Conservation (phyloP, 306 rosid genomes). For the Coriaria nepalensis region DNA sequence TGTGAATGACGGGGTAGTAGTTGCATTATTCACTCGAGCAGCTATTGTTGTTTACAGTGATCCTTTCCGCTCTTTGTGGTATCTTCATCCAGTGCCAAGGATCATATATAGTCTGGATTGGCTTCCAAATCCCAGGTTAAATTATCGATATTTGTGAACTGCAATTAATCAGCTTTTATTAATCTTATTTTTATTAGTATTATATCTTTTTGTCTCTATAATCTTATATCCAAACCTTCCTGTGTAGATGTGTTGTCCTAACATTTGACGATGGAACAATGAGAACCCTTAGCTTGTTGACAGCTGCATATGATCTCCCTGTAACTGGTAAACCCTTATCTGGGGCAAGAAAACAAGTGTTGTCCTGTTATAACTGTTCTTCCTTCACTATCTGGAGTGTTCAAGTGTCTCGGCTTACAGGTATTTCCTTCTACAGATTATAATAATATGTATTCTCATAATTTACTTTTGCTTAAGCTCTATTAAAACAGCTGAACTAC, state of each 20-base stretch:
- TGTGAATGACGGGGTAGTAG: too few species aligned
- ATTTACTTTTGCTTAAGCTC: not conserved
- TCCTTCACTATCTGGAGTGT: constrained; percentile 74
- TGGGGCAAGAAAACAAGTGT: constrained; percentile 57
- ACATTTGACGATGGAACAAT: constrained; percentile 88
- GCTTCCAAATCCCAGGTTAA: constrained; percentile 73
- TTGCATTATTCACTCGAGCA: too few species aligned
- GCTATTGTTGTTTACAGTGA: constrained; percentile 53
- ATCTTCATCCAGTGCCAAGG: constrained; percentile 46
- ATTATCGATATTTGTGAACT: constrained; percentile 2
- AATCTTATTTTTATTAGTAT: not conserved
- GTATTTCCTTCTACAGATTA: too few species aligned
- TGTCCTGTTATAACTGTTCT: constrained; percentile 38
- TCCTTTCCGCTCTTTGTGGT: constrained; percentile 84
- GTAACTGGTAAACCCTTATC: constrained; percentile 50
- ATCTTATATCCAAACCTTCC: constrained; percentile 2
- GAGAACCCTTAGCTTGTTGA: constrained; percentile 56
- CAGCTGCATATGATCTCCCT: constrained; percentile 67
- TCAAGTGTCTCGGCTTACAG: constrained; percentile 69
- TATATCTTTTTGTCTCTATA: not conserved
- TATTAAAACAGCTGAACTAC: constrained; percentile 2
- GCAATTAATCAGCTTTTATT: constrained; percentile 1
- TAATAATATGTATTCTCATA: constrained; percentile 10
- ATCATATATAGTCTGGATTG: constrained; percentile 76
- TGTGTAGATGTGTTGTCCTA: constrained; percentile 60